Percentiles rank a stretch among this genome's conserved stretches.
Conservation (phyloP, 1,139 yeast genomes). For the Yamadazyma jaroonii region DNA sequence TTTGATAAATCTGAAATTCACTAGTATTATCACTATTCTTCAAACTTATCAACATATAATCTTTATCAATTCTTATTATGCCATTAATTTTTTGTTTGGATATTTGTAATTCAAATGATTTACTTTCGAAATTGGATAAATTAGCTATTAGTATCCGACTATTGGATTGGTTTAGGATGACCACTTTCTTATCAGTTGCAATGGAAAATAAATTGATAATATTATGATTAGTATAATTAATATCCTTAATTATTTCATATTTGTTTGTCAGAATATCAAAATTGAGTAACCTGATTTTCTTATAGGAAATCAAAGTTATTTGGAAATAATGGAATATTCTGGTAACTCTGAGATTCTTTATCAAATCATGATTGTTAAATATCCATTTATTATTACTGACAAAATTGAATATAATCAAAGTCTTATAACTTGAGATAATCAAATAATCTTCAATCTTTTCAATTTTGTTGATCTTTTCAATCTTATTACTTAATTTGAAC, state of each 20-base stretch:
- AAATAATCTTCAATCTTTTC: conserved; percentile 11
- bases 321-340: conserved; percentile 10
- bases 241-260: conserved; percentile 8
- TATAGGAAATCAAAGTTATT: conserved; percentile 12
- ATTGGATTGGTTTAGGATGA: conserved; percentile 14
- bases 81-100: conserved; percentile 14
- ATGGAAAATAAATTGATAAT: conserved; percentile 14
- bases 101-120: conserved; percentile 8
- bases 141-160: conserved; percentile 12
- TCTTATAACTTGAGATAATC: conserved; percentile 15
- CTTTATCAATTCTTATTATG: conserved; percentile 12
- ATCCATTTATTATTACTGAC: conserved; percentile 10
- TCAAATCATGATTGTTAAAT: conserved; percentile 11
- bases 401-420: conserved; percentile 12
- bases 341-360: conserved; percentile 13
- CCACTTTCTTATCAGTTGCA: conserved; percentile 11
- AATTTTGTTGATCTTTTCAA: conserved; percentile 15
- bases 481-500: conserved; percentile 13
- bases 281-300: conserved; percentile 8
- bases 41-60: conserved; percentile 11
- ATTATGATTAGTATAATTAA: conserved; percentile 14
- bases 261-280: conserved; percentile 6
- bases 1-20: conserved; percentile 12
- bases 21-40: conserved; percentile 13
- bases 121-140: conserved; percentile 9